Evolutionary conservation across 2,329 filamentous ascomycete species (phyloP), one percentile per base, ranked within the genome.

Genomic region (Hymenoscyphus infarciens): DNA sequence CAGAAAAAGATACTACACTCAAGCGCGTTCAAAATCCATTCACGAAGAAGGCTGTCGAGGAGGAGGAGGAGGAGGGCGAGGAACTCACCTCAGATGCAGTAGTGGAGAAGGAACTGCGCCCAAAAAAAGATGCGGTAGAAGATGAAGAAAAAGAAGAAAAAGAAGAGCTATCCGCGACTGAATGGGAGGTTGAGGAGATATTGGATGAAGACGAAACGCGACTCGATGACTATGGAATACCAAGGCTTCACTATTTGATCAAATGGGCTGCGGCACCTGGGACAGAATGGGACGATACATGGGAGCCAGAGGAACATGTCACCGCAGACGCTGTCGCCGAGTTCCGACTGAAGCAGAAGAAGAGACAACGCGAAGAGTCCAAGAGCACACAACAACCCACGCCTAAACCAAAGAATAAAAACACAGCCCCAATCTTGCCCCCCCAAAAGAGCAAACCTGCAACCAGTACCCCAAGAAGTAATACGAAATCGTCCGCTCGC

Each of bases 191-290:
- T 16, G 64, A 71, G 5, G 53, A 33, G 13, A 71, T 74, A 29
- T 35, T 71, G 2, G 61, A 63, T 8, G 53, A 33, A n/a, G 64
- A 72, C 27, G 57, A 63, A 35, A 59, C 59, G 27, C 59, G 53
- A 25, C 33, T 35, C 2, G 58, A 60, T 22, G 61, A 63, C 13
- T 54, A 67, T 33, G 66, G 66, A 13, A 64, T 62, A 19, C 54
- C 29, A 16, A 52, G 62, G 6, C 22, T 60, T 2, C 66, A 63
- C 38, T 74, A 72, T 39, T 52, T 67, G 1, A 68, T 74, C 19
- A 66, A 69, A 45, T 74, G 73, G 73, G 66, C 64, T 7, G 72
- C 70, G 1, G 54, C 33, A 11, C 33, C 19, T 5, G n/a, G 42
- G 19, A 49, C 19, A 25, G 8, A 69, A 42, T 68, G 60, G 42